Evolutionary conservation across 495 filamentous ascomycete species (phyloP).

Genomic region (Tuber borchii): DNA sequence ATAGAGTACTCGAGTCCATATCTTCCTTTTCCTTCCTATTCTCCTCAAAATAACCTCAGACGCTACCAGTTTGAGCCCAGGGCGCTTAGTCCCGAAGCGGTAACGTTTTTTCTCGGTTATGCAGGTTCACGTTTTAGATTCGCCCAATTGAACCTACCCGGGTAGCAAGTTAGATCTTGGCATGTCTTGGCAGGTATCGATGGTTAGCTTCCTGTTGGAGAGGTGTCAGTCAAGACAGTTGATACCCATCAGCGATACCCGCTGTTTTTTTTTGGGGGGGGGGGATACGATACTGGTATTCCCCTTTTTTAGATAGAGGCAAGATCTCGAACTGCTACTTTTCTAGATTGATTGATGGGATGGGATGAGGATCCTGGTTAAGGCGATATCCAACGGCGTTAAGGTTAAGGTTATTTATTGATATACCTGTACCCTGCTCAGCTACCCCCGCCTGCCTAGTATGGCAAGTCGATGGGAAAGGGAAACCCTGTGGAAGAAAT

Average conservation of each 20-base stretch:
- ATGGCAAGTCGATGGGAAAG: neutral
- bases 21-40: neutral
- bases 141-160: constrained; percentile 12
- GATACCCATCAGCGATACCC: neutral
- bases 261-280: neutral
- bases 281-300: neutral
- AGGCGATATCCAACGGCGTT: neutral
- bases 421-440: neutral
- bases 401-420: neutral
- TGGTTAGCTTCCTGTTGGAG: neutral
- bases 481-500: neutral
- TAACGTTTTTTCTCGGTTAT: constrained; percentile 19
- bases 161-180: constrained; percentile 2
- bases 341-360: neutral
- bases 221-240: neutral
- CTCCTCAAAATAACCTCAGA: constrained; percentile 24
- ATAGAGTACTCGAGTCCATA: neutral
- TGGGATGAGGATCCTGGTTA: neutral
- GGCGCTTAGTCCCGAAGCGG: constrained; percentile 25
- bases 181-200: neutral
- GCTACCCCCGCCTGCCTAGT: neutral
- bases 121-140: constrained; percentile 28
- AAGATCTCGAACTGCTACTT: neutral
- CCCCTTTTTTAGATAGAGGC: neutral
- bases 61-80: constrained; percentile 18